A percentile compares a stretch with the other conserved stretches of the same genome.
Evolutionary conservation across 2,329 filamentous ascomycete genomes (phyloP).

Genomic region (Penicillium rolfsii): DNA sequence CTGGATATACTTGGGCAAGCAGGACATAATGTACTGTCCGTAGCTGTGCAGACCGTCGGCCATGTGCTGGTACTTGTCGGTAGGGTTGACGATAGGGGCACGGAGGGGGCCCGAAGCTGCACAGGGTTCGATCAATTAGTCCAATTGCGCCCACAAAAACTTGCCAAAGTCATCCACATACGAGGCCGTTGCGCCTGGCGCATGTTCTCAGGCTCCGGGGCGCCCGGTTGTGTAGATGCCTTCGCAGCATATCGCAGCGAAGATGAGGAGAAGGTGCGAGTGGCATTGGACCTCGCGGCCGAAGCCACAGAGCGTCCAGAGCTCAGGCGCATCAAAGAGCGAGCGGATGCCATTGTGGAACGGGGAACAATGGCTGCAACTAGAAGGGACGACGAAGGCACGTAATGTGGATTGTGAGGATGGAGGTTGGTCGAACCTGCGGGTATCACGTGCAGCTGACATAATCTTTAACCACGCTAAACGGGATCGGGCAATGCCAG

Average conservation of each 20-base stretch:
- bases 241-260: conserved; percentile 50
- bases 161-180: conserved; percentile 38
- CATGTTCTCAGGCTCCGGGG: conserved; percentile 68
- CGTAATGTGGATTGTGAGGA: conserved; percentile 31
- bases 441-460: conserved; percentile 32
- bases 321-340: conserved; percentile 50
- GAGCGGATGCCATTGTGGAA: conserved; percentile 50
- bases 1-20: conserved; percentile 95
- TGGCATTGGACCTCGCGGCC: conserved; percentile 39
- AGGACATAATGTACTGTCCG: conserved; percentile 94
- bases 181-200: conserved; percentile 61
- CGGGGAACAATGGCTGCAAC: conserved; percentile 36
- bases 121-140: conserved; percentile 19
- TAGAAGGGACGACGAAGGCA: conserved; percentile 28
- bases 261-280: conserved; percentile 45
- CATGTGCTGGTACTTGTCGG: conserved; percentile 89
- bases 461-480: conserved; percentile 25
- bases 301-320: conserved; percentile 44
- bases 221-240: conserved; percentile 57
- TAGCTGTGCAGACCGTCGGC: conserved; percentile 89
- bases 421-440: conserved; percentile 34
- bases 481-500: conserved; percentile 31
- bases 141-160: conserved; percentile 13
- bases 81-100: conserved; percentile 81
- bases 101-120: conserved; percentile 65